Evolutionary conservation across 306 rosid species (phyloP).

Genomic region (Fragaria vesca): DNA sequence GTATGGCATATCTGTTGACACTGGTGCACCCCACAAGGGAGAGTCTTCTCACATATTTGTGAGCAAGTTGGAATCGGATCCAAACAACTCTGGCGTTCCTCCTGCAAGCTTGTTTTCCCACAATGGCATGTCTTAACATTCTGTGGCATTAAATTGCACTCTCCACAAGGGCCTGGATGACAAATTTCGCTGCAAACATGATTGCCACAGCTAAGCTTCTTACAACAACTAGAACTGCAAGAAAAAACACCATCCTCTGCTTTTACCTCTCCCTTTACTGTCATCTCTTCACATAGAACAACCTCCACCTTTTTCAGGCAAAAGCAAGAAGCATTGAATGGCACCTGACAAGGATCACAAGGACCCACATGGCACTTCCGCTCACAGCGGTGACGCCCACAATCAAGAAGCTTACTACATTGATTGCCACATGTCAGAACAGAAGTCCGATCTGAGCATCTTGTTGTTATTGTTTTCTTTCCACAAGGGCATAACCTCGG

Average conservation of each 20-base stretch:
- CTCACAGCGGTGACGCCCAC: slow-evolving; percentile 74
- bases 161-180: slow-evolving; percentile 79
- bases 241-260: slow-evolving; percentile 68
- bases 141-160: slow-evolving; percentile 63
- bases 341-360: slow-evolving; percentile 77
- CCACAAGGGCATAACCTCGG: slow-evolving; percentile 85
- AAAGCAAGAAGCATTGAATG: slow-evolving; percentile 68
- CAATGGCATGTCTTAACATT: slow-evolving; percentile 73
- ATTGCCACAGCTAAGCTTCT: slow-evolving; percentile 65
- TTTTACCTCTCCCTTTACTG: slow-evolving; percentile 68
- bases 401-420: slow-evolving; percentile 75
- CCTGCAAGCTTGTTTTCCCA: slow-evolving; percentile 75
- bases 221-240: slow-evolving; percentile 65
- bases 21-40: slow-evolving; percentile 57
- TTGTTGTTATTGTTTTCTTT: slow-evolving; percentile 72
- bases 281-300: slow-evolving; percentile 74
- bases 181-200: slow-evolving; percentile 65
- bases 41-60: slow-evolving; percentile 57
- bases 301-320: slow-evolving; percentile 58
- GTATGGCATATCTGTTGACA: slow-evolving; percentile 72
- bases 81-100: slow-evolving; percentile 66
- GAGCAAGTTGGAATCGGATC: slow-evolving; percentile 87
- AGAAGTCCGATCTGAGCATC: slow-evolving; percentile 79
- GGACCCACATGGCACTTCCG: slow-evolving; percentile 70
- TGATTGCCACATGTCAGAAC: slow-evolving; percentile 77